Evolutionary conservation across 1,284 basidiomycete genomes (phyloP).

Genomic region (Schizophyllum amplum): DNA sequence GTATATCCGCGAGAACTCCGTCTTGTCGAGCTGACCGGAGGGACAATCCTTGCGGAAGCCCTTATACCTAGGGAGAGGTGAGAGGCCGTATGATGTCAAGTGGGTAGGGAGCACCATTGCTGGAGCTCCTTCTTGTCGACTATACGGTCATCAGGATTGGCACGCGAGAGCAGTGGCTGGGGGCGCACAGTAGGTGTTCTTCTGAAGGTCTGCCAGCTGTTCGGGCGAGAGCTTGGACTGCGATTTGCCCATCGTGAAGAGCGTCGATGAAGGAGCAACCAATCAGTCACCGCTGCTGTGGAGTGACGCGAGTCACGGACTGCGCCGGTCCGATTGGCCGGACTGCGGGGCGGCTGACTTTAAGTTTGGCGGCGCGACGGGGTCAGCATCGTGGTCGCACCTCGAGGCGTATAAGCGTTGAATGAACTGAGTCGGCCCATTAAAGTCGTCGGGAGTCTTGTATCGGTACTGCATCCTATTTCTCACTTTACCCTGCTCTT

Average conservation of each 20-base stretch:
- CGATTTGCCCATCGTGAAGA: slow-evolving; percentile 80
- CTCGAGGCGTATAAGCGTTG: neutral
- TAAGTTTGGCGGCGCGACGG: neutral
- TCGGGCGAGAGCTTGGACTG: slow-evolving; percentile 95
- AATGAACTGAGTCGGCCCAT: neutral
- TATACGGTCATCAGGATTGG: slow-evolving; percentile 27
- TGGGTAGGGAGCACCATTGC: slow-evolving; percentile 66
- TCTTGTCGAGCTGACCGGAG: slow-evolving; percentile 92
- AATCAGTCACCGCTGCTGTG: slow-evolving; percentile 6
- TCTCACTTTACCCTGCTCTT: neutral
- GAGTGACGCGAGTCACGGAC: slow-evolving; percentile 5
- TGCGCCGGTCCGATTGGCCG: too few relatives aligned
- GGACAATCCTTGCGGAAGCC: slow-evolving; percentile 99
- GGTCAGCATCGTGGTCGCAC: neutral
- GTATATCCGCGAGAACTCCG: slow-evolving; percentile 97
- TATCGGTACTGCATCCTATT: neutral
- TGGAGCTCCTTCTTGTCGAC: slow-evolving; percentile 99
- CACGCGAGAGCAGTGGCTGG: slow-evolving; percentile 13
- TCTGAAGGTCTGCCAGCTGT: slow-evolving; percentile 93
- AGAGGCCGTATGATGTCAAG: slow-evolving; percentile 1
- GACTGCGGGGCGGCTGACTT: neutral
- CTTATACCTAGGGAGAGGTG: slow-evolving; percentile 70
- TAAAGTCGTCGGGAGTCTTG: neutral
- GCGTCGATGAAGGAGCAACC: slow-evolving; percentile 11
- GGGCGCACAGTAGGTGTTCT: slow-evolving; percentile 93